A percentile compares a stretch with the other conserved stretches of the same genome.
phyloP scores from a whole-genome alignment of 495 filamentous ascomycete species.

The Aspergillus conjunctus region DNA sequence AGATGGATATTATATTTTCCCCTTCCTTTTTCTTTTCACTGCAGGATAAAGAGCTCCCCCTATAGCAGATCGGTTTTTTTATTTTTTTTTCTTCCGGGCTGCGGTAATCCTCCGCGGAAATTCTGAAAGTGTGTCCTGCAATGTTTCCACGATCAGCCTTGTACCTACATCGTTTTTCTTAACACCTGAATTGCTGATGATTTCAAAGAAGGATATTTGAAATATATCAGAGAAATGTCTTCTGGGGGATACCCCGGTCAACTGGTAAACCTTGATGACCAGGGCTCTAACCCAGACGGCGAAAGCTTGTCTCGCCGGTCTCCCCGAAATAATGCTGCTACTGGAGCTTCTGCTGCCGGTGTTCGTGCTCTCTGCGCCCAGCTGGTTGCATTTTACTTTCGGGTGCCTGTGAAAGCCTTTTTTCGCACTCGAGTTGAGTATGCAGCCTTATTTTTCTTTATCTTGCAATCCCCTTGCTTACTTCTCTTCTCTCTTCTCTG shows the following conservation, averaged over 20 bases:
- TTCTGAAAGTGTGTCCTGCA: background rate
- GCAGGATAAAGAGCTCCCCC: background rate
- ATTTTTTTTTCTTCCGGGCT: too few species aligned
- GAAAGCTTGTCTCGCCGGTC: slow-evolving; percentile 32
- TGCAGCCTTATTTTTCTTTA: slow-evolving; percentile 30
- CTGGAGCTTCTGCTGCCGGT: slow-evolving; percentile 72
- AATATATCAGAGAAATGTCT: background rate
- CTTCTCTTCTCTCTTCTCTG: slow-evolving; percentile 15
- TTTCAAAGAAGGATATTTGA: background rate
- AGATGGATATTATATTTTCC: background rate
- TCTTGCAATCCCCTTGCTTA: slow-evolving; percentile 22
- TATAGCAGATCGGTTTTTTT: background rate
- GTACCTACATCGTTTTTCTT: background rate
- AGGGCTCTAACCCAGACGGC: slow-evolving; percentile 4
- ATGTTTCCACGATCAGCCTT: slow-evolving; percentile 6
- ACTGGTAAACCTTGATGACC: slow-evolving; percentile 3
- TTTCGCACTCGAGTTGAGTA: slow-evolving; percentile 88
- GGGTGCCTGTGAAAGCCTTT: slow-evolving; percentile 86
- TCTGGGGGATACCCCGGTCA: background rate
- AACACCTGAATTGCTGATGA: background rate
- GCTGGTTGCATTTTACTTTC: slow-evolving; percentile 82
- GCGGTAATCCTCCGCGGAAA: too few species aligned
- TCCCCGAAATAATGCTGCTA: slow-evolving; percentile 70
- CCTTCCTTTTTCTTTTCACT: background rate
- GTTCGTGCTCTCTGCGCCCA: slow-evolving; percentile 79